Conservation (phyloP, 2,329 filamentous ascomycete genomes). For the Neofusicoccum sp. region DNA sequence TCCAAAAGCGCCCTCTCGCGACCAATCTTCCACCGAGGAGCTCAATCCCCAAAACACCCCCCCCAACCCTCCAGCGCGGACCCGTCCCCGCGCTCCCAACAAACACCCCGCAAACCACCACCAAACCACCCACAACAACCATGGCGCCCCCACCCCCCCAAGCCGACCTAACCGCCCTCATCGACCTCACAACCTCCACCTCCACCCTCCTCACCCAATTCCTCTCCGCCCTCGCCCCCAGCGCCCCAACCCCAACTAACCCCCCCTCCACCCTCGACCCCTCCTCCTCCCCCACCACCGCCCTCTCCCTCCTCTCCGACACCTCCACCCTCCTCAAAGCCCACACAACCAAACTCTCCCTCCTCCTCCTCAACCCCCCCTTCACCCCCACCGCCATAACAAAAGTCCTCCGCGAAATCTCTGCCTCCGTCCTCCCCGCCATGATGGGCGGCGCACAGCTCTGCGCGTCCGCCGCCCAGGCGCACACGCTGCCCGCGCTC, state of each 20-base stretch:
- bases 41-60: neutral
- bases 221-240: slow-evolving; percentile 19
- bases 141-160: slow-evolving; percentile 1
- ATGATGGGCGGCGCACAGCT: slow-evolving; percentile 63
- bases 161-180: slow-evolving; percentile 28
- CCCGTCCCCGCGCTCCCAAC: neutral
- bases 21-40: neutral
- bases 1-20: neutral
- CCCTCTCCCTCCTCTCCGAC: slow-evolving; percentile 69
- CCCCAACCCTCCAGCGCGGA: neutral
- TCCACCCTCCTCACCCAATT: slow-evolving; percentile 37
- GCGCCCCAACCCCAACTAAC: neutral
- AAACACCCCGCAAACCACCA: neutral
- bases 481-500: slow-evolving; percentile 45
- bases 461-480: slow-evolving; percentile 1
- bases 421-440: slow-evolving; percentile 69
- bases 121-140: neutral
- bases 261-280: neutral
- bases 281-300: slow-evolving; percentile 29
- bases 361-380: slow-evolving; percentile 81
- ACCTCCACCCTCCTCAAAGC: slow-evolving; percentile 72
- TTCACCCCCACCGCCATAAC: slow-evolving; percentile 76
- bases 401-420: slow-evolving; percentile 70
- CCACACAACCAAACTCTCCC: slow-evolving; percentile 82
- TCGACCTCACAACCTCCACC: slow-evolving; percentile 36